phyloP scores from a whole-genome alignment of 2,329 filamentous ascomycete genomes.

The Paracoccidioides lutzii region DNA sequence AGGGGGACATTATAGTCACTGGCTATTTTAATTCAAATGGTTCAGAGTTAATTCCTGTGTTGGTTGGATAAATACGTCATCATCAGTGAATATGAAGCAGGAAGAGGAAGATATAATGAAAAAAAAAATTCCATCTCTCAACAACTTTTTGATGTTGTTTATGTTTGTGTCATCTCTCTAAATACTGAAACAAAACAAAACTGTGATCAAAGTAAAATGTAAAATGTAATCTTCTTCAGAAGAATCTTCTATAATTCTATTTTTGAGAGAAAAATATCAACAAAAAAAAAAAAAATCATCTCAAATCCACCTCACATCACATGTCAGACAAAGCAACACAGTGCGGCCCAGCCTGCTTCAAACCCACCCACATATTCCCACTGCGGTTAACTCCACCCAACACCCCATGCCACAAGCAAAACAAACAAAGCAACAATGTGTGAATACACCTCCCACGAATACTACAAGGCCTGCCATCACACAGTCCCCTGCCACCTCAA shows the following conservation, averaged over 20 bases:
- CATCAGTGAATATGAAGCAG: background rate
- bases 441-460: constrained; percentile 6
- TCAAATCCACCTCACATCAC: background rate
- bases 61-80: too few species aligned
- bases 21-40: too few species aligned
- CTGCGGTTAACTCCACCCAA: too few species aligned
- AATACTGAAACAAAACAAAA: too few species aligned
- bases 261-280: background rate
- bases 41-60: too few species aligned
- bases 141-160: too few species aligned
- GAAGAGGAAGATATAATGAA: too few species aligned
- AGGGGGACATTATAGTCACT: too few species aligned
- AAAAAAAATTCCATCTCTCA: too few species aligned
- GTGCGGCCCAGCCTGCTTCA: background rate
- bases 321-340: background rate
- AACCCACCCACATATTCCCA: background rate
- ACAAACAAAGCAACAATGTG: constrained; percentile 6
- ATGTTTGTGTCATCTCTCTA: too few species aligned
- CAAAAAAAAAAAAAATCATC: background rate
- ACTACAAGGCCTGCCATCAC: constrained; percentile 7
- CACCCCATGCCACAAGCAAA: background rate
- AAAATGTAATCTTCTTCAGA: too few species aligned
- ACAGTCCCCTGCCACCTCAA: constrained; percentile 8
- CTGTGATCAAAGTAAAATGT: too few species aligned
- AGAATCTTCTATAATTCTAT: background rate